Conservation (phyloP, 2,329 filamentous ascomycete species). For the Chrysosphaeria jannelii region DNA sequence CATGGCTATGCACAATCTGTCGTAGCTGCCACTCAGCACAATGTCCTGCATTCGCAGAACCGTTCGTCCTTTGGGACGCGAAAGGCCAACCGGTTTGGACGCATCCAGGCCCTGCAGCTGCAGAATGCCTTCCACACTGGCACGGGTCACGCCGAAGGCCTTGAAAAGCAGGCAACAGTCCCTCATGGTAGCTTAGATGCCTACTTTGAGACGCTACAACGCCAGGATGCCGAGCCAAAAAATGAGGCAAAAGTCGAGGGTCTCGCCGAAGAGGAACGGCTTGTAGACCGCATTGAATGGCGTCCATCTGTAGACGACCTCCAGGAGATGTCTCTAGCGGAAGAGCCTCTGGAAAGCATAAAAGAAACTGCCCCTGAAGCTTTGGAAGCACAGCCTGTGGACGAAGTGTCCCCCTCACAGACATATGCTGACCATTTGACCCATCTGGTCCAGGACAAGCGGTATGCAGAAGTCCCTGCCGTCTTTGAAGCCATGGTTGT, state of each 20-base stretch:
- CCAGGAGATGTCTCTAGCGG: no score
- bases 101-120: conserved; percentile 30
- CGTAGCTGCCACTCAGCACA: conserved; percentile 67
- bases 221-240: no score
- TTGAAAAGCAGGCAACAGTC: conserved; percentile 18
- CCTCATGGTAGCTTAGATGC: conserved; percentile 47
- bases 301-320: no score
- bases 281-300: no score
- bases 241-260: no score
- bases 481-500: conserved; percentile 77
- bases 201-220: conserved; percentile 76
- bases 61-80: conserved; percentile 29
- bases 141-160: conserved; percentile 23
- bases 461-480: conserved; percentile 65
- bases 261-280: no score
- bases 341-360: no score
- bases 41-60: conserved; percentile 46
- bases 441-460: conserved; percentile 36
- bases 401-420: conserved; percentile 32
- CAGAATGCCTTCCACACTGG: conserved; percentile 47
- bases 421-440: conserved; percentile 53
- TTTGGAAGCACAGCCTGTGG: no score
- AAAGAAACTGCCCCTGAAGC: no score
- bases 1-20: conserved; percentile 96
- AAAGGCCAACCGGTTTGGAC: conserved; percentile 22